These are phyloP conservation scores for Aureobasidium sp. DNA, from an alignment of 2,329 filamentous ascomycete genomes.

Conservation along the genomic window DNA sequence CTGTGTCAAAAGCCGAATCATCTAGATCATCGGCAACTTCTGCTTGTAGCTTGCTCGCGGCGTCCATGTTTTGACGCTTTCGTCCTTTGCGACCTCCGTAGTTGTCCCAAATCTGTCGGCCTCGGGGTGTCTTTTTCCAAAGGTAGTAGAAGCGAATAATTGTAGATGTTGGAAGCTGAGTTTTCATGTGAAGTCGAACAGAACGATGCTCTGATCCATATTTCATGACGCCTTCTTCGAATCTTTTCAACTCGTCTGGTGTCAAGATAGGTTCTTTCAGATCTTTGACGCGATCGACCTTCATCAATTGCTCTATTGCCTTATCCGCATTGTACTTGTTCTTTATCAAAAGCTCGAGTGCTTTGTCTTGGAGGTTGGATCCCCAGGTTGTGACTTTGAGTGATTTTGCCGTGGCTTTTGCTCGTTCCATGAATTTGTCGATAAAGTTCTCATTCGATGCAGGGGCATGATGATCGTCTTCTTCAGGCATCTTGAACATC, in stretches of 20 bases:
- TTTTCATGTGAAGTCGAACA: constrained; percentile 80
- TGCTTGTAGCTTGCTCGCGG: constrained; percentile 71
- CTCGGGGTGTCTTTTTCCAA: constrained; percentile 91
- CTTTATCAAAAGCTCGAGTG: constrained; percentile 64
- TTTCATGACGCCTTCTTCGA: constrained; percentile 84
- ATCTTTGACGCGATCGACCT: constrained; percentile 58
- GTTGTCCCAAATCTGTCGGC: constrained; percentile 82
- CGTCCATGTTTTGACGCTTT: constrained; percentile 49
- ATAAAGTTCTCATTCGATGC: constrained; percentile 52
- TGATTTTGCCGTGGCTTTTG: constrained; percentile 56
- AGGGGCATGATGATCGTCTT: constrained; percentile 20
- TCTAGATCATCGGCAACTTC: constrained; percentile 89
- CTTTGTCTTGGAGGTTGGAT: constrained; percentile 83
- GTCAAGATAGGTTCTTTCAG: constrained; percentile 81
- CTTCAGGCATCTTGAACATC: constrained; percentile 63
- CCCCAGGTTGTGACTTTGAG: constrained; percentile 68
- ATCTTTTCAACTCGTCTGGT: constrained; percentile 74
- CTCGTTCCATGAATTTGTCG: constrained; percentile 67
- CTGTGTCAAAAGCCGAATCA: constrained; percentile 90
- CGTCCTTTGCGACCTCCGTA: constrained; percentile 83
- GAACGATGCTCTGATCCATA: constrained; percentile 83
- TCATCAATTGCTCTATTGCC: constrained; percentile 63
- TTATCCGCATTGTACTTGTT: constrained; percentile 64
- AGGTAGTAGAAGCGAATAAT: constrained; percentile 93
- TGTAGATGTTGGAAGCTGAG: constrained; percentile 61